Percentiles rank a stretch among this genome's conserved stretches.
Conservation (phyloP, 2,329 filamentous ascomycete genomes). For the Colletotrichum musicola region DNA sequence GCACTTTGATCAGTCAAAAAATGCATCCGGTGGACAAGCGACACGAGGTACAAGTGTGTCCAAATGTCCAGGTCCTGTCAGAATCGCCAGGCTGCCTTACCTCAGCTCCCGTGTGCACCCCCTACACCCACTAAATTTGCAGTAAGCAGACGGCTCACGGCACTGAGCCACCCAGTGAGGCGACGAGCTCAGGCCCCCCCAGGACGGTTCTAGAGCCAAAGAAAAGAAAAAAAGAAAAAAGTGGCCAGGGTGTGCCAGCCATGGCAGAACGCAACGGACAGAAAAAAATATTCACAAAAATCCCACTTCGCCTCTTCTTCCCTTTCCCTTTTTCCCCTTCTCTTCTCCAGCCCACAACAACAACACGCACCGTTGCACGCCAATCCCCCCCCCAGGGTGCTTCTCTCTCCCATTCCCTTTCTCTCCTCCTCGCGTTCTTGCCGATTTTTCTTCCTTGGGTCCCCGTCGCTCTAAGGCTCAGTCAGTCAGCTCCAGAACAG, state of each 20-base stretch:
- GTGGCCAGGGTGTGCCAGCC: constrained; percentile 29
- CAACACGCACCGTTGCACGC: constrained; percentile 57
- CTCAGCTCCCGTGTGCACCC: too few species aligned
- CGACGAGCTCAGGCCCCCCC: too few species aligned
- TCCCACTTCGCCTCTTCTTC: constrained; percentile 35
- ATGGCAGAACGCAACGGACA: constrained; percentile 29
- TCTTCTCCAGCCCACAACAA: constrained; percentile 40
- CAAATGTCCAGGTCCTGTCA: too few species aligned
- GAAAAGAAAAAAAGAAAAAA: constrained; percentile 10
- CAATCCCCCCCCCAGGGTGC: constrained; percentile 58
- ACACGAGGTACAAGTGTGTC: too few species aligned
- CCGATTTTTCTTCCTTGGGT: constrained; percentile 50
- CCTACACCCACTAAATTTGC: too few species aligned
- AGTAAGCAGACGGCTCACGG: too few species aligned
- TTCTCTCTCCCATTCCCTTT: constrained; percentile 46
- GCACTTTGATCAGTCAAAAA: too few species aligned
- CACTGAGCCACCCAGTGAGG: too few species aligned
- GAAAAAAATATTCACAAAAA: constrained; percentile 40
- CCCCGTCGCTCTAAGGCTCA: constrained; percentile 40
- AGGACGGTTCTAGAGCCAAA: too few species aligned
- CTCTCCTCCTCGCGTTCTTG: constrained; percentile 49
- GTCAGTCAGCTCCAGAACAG: constrained; percentile 38
- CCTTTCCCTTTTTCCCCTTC: constrained; percentile 35
- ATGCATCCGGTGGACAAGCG: too few species aligned
- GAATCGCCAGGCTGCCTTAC: too few species aligned